phyloP scores from a whole-genome alignment of 2,329 filamentous ascomycete species.

The Aspergillus bombycis region DNA sequence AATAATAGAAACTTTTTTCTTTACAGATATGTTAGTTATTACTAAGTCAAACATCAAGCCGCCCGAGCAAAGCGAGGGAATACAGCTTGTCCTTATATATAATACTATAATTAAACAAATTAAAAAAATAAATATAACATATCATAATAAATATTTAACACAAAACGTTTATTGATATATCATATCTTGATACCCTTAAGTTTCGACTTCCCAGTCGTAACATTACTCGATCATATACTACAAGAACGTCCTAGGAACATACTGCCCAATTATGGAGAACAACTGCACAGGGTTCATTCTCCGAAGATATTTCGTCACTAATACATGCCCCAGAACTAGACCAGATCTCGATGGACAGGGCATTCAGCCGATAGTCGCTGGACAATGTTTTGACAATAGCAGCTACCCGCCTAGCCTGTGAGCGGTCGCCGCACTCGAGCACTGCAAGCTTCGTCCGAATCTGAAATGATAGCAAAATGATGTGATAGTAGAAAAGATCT shows the following conservation, averaged over 20 bases:
- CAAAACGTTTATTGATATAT: no score
- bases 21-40: no score
- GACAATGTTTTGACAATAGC: conserved; percentile 18
- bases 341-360: conserved; percentile 7
- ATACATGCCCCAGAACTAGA: not conserved
- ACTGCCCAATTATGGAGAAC: not conserved
- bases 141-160: no score
- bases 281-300: not conserved
- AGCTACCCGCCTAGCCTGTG: conserved; percentile 38
- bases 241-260: not conserved
- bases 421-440: conserved; percentile 41
- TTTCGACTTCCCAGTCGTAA: no score
- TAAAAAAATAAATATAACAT: no score
- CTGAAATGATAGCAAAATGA: conserved; percentile 31
- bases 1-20: no score
- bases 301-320: not conserved
- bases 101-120: no score
- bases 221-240: no score
- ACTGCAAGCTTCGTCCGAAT: conserved; percentile 34
- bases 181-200: no score
- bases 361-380: not conserved
- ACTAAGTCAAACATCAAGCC: no score
- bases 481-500: conserved; percentile 41
- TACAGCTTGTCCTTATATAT: no score
- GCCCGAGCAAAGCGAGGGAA: no score